These are phyloP conservation scores for Ustilago sp. DNA, from an alignment of 1,284 basidiomycete species.

Conservation along the genomic window DNA sequence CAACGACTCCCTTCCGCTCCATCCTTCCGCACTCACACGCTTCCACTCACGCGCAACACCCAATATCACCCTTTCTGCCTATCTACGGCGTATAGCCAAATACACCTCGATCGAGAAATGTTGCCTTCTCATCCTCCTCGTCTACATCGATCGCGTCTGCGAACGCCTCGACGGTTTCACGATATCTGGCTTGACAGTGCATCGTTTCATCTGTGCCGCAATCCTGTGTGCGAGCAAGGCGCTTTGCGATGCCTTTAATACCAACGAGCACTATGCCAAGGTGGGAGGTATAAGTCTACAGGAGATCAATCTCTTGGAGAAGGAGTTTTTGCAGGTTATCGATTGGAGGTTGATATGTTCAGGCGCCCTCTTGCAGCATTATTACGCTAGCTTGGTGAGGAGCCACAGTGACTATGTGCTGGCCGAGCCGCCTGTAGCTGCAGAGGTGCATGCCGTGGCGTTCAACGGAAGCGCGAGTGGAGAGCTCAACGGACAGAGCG, in stretches of 20 bases:
- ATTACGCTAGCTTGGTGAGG: conserved; percentile 64
- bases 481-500: neutral
- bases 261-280: conserved; percentile 67
- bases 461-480: neutral
- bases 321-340: conserved; percentile 67
- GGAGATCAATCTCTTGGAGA: conserved; percentile 69
- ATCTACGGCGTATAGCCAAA: conserved; percentile 66
- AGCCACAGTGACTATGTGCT: conserved; percentile 50
- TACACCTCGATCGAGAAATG: conserved; percentile 68
- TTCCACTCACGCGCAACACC: conserved; percentile 68
- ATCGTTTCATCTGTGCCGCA: conserved; percentile 67
- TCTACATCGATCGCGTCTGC: conserved; percentile 69
- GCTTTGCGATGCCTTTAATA: conserved; percentile 68
- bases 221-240: conserved; percentile 68
- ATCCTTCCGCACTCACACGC: conserved; percentile 65
- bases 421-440: conserved; percentile 7
- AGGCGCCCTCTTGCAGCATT: conserved; percentile 64
- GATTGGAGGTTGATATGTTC: conserved; percentile 66
- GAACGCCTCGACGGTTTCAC: conserved; percentile 66
- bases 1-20: conserved; percentile 67
- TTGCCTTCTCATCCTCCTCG: conserved; percentile 65
- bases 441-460: neutral
- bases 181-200: conserved; percentile 67
- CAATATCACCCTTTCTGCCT: conserved; percentile 63
- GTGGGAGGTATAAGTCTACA: conserved; percentile 67